These are phyloP conservation scores for Saturnispora hagleri DNA, from an alignment of 805 yeast species.

Conservation along the genomic window DNA sequence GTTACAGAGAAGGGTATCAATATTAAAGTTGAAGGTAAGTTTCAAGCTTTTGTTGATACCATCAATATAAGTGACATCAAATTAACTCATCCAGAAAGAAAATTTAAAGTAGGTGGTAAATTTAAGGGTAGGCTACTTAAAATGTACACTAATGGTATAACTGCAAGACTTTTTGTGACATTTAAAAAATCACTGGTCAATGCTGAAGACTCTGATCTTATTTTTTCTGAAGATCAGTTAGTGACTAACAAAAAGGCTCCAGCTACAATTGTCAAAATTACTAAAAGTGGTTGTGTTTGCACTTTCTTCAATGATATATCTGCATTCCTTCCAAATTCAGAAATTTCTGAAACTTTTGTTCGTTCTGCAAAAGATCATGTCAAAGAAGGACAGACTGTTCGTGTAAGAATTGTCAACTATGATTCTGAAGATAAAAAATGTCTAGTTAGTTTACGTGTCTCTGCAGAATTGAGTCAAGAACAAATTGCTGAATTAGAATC, in stretches of 20 bases:
- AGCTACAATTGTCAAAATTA: constrained; percentile 67
- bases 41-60: constrained; percentile 66
- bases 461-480: constrained; percentile 40
- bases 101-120: constrained; percentile 76
- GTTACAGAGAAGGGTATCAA: constrained; percentile 60
- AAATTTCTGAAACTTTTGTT: constrained; percentile 84
- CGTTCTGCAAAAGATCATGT: constrained; percentile 68
- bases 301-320: constrained; percentile 70
- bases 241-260: constrained; percentile 43
- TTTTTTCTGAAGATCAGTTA: constrained; percentile 32
- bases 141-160: constrained; percentile 33
- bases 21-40: constrained; percentile 55
- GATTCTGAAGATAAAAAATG: constrained; percentile 47
- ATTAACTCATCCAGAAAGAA: constrained; percentile 83
- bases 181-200: constrained; percentile 77
- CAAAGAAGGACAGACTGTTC: constrained; percentile 75
- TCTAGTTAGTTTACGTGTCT: constrained; percentile 65
- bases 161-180: constrained; percentile 49
- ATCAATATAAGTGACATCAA: constrained; percentile 77
- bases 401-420: constrained; percentile 53
- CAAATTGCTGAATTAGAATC: constrained; percentile 38
- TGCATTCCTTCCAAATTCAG: constrained; percentile 79
- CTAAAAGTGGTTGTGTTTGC: constrained; percentile 71
- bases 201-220: constrained; percentile 46
- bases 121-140: constrained; percentile 66